These are phyloP conservation scores for Actinomortierella ambigua DNA, from an alignment of 371 early-diverging fungal species.

Conservation along the genomic window DNA sequence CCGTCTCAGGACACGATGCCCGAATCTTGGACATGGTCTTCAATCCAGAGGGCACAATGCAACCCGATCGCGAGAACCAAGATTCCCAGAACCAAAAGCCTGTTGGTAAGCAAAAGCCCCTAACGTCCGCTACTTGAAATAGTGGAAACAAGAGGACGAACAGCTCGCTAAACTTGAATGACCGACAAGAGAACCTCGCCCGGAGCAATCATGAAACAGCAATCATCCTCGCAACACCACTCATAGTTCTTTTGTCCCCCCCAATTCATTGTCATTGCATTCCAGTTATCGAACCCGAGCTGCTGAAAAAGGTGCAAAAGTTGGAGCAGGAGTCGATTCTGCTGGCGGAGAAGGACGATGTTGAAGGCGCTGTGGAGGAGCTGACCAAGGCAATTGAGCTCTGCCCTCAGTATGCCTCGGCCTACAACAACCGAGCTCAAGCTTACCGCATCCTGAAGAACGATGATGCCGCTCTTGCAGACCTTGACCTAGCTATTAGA, in stretches of 20 bases:
- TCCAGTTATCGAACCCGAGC: conserved; percentile 36
- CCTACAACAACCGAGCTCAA: conserved; percentile 90
- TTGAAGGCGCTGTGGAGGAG: conserved; percentile 36
- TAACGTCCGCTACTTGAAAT: not conserved
- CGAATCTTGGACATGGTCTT: conserved; percentile 46
- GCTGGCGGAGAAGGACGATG: conserved; percentile 42
- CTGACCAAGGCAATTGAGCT: conserved; percentile 54
- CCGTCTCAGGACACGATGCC: conserved; percentile 34
- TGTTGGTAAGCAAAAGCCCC: conserved; percentile 18
- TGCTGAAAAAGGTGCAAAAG: conserved; percentile 27
- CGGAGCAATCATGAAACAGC: no score
- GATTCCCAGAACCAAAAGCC: conserved; percentile 24
- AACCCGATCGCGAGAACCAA: conserved; percentile 40
- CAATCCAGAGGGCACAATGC: conserved; percentile 46
- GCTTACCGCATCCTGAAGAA: conserved; percentile 70
- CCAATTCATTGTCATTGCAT: no score
- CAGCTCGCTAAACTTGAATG: not conserved
- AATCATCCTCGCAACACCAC: no score
- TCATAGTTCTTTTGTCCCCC: no score
- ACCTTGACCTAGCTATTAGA: conserved; percentile 75
- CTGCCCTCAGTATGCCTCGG: conserved; percentile 76
- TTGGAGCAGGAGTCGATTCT: conserved; percentile 42
- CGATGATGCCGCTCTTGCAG: conserved; percentile 60
- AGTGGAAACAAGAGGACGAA: not conserved
- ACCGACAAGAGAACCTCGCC: no score